Evolutionary conservation across 2,329 filamentous ascomycete genomes (phyloP).

Genomic region (Pseudogymnoascus sp.): DNA sequence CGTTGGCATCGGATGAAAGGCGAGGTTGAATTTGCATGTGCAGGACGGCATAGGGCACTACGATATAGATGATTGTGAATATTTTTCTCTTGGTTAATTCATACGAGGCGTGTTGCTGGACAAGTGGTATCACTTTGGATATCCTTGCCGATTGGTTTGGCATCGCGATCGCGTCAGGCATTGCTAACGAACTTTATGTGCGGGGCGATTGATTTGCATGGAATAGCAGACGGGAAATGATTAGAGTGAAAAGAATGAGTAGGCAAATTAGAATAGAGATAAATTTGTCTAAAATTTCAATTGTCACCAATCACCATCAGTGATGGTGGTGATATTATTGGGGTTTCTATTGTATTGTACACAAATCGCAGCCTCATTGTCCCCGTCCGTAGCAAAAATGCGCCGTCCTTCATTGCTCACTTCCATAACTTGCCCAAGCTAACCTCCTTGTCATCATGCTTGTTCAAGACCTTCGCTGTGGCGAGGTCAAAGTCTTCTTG

Average conservation of each 20-base stretch:
- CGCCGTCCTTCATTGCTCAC: constrained; percentile 33
- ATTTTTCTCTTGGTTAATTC: neutral
- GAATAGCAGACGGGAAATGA: neutral
- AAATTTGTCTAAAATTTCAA: neutral
- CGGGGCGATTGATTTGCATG: neutral
- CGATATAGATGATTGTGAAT: constrained; percentile 1
- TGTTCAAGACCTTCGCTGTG: constrained; percentile 98
- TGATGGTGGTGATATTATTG: neutral
- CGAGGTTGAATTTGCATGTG: constrained; percentile 4
- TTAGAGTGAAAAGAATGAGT: neutral
- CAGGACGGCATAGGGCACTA: neutral
- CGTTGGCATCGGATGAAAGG: neutral
- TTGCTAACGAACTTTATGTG: neutral
- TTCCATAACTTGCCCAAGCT: constrained; percentile 84
- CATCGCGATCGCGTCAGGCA: constrained; percentile 1
- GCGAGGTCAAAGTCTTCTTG: constrained; percentile 98
- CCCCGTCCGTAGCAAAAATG: neutral
- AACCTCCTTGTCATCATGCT: constrained; percentile 97
- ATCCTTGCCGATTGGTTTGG: neutral
- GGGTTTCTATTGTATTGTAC: constrained; percentile 8
- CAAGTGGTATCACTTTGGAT: constrained; percentile 2
- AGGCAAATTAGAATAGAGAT: neutral
- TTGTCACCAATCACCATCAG: neutral
- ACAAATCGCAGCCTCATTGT: constrained; percentile 6
- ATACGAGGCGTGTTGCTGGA: neutral